Evolutionary conservation across 148 eudicot genomes (phyloP), one percentile per base, ranked within the genome.

Genomic region (Vaccinium myrtillus): DNA sequence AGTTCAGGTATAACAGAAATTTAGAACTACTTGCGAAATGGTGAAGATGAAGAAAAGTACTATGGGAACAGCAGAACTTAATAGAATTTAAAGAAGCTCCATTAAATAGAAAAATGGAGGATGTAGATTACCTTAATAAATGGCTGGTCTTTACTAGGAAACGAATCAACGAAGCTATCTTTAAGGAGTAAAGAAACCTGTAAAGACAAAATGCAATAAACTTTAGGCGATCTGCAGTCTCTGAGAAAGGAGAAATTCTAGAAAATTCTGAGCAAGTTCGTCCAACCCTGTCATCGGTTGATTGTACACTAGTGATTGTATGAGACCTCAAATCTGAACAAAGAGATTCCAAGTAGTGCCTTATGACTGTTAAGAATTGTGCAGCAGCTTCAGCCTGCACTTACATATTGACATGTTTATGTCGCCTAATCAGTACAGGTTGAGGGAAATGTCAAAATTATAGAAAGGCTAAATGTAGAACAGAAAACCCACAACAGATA

Each of bases 91-190:
- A 27, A 69, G 48, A 59, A n/a, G 73, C 48, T 32, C 15, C 10
- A 11, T 10, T 11, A 46, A 18, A 59, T 18, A 49, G 53, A 43
- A 59, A 7, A 36, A 50, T 48, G 4, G 25, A 86, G 30, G 13
- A 21, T 25, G 46, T 30, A 25, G 73, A 69, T 32, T 86, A 96
- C 99, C 99, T 93, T 92, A 50, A 97, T 82, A 84, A 97, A 97
- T 39, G 92, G 87, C 50, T 89, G 94, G 83, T 95, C 98, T 86
- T 80, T 93, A 63, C 85, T 81, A 65, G 95, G 89, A 79, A 97
- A 97, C 84, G 99, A 97, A 90, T 94, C 98, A 83, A 97, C 86
- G 86, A 91, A 97, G 87, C 96, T 97, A 83, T 97, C 99, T 90
- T 94, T 97, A 55, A 95, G 89, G 63, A 97, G 98, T 86, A 97